Percentiles rank a stretch among this genome's conserved stretches.
Conservation (phyloP, 176 grass and related monocot species). For the Rhynchospora tenuis region DNA sequence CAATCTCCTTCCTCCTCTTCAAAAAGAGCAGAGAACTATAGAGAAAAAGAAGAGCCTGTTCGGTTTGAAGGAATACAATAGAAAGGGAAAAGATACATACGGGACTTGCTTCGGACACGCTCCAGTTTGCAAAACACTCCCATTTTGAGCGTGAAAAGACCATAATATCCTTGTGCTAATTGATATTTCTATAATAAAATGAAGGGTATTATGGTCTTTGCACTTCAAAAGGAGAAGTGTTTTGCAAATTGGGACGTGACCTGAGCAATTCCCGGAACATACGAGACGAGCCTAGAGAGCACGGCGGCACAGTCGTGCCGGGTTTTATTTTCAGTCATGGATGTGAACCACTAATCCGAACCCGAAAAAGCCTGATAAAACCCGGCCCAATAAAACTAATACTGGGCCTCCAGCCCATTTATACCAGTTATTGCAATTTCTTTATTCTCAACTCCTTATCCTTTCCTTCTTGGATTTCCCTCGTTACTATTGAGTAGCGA, state of each 20-base stretch:
- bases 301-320: background rate
- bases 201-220: no score
- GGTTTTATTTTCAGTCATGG: background rate
- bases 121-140: no score
- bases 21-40: background rate
- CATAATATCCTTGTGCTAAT: no score
- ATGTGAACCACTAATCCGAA: background rate
- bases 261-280: no score
- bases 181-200: no score
- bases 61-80: no score
- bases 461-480: background rate
- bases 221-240: no score
- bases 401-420: background rate
- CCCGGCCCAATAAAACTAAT: background rate
- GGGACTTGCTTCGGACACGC: no score
- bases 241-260: background rate
- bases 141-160: no score
- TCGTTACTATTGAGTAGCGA: background rate
- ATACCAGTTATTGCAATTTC: background rate
- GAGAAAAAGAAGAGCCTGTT: no score
- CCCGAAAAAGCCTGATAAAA: background rate
- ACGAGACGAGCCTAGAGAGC: background rate
- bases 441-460: background rate
- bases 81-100: no score
- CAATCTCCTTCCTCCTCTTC: background rate